Conservation (phyloP, 163 green algal species). For the Botryococcus braunii region DNA sequence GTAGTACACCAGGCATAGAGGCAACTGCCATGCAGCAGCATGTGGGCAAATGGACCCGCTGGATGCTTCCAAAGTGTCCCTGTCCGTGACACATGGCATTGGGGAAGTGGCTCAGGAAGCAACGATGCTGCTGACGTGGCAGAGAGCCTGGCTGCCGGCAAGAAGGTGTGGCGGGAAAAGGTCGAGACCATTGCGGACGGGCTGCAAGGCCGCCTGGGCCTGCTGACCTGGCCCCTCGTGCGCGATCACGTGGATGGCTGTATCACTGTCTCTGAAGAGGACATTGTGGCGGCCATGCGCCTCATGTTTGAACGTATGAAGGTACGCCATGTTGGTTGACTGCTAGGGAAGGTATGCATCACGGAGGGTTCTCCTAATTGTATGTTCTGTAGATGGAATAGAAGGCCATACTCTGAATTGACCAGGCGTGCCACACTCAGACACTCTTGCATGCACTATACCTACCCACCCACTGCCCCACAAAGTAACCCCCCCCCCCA, state of each 20-base stretch:
- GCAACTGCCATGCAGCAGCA: too few species aligned
- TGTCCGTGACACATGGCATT: too few species aligned
- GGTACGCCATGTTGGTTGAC: constrained; percentile 6
- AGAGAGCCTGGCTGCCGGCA: constrained; percentile 38
- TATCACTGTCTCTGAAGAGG: constrained; percentile 51
- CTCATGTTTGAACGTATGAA: constrained; percentile 61
- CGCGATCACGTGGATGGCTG: constrained; percentile 58
- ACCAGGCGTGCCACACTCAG: not conserved
- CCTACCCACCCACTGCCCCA: not conserved
- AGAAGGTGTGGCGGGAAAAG: constrained; percentile 37
- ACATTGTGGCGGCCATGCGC: constrained; percentile 71
- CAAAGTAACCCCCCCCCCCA: too few species aligned
- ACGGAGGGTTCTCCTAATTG: too few species aligned
- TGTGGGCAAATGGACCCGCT: too few species aligned
- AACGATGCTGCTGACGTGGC: constrained; percentile 59
- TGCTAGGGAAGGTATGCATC: not conserved
- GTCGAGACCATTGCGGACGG: constrained; percentile 69
- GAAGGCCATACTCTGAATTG: not conserved
- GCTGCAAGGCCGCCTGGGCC: constrained; percentile 44
- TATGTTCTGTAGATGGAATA: not conserved
- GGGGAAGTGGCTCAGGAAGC: constrained; percentile 25
- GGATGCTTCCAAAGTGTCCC: too few species aligned
- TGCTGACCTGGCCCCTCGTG: constrained; percentile 70
- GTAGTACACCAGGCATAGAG: too few species aligned
- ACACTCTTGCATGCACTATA: not conserved